Percentiles rank a stretch among this genome's conserved stretches.
These are phyloP conservation scores for Bassia scoparia DNA, from an alignment of 148 eudicot species.

Conservation along the genomic window DNA sequence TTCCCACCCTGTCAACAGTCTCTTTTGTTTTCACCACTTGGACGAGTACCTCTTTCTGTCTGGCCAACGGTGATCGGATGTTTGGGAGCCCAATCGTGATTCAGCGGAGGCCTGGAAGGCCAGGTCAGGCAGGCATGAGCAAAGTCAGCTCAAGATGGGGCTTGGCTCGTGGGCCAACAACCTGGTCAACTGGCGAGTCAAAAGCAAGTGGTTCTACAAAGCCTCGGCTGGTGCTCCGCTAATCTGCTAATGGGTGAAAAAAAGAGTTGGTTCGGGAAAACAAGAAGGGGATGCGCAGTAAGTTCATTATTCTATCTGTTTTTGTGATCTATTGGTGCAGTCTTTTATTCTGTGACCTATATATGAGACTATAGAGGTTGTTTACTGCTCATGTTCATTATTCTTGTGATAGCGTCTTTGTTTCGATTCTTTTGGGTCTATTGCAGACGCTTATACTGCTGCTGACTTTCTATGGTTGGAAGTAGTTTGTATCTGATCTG, in stretches of 20 bases:
- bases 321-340: not conserved
- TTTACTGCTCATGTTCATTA: no score
- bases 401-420: no score
- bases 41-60: constrained; percentile 87
- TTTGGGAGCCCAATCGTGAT: constrained; percentile 96
- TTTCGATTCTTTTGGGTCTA: no score
- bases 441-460: no score
- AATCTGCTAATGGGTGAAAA: constrained; percentile 72
- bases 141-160: constrained; percentile 84
- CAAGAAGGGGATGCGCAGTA: constrained; percentile 74
- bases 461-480: no score
- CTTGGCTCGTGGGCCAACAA: constrained; percentile 79
- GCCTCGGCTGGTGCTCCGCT: constrained; percentile 63
- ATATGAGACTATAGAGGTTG: no score
- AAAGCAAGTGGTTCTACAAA: constrained; percentile 61
- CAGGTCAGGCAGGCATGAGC: constrained; percentile 65
- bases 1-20: constrained; percentile 92
- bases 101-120: constrained; percentile 68
- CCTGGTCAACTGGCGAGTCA: constrained; percentile 72
- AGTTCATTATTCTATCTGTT: constrained; percentile 20
- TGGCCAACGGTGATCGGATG: constrained; percentile 85
- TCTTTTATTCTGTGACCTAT: no score
- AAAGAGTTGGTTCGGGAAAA: constrained; percentile 61
- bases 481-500: no score
- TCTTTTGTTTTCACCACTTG: constrained; percentile 92